Evolutionary conservation across 1,139 yeast genomes (phyloP).

Genomic region (Candida gigantensis): DNA sequence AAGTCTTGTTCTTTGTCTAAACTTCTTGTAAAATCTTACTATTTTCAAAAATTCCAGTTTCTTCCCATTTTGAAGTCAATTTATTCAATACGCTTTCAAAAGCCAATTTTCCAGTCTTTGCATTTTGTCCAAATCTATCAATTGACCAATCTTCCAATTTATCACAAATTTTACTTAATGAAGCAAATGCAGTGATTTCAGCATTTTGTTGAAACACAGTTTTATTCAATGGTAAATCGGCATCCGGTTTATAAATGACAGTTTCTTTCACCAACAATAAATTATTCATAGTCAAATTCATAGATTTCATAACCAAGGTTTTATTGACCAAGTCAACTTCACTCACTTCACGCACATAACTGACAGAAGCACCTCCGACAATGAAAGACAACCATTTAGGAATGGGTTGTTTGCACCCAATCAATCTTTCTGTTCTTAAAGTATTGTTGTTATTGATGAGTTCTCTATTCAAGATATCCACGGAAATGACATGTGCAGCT

Average conservation of each 20-base stretch:
- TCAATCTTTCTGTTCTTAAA: constrained; percentile 79
- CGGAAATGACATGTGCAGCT: constrained; percentile 93
- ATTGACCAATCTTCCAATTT: constrained; percentile 92
- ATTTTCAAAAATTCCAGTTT: constrained; percentile 41
- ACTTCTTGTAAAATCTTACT: constrained; percentile 35
- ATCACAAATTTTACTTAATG: constrained; percentile 68
- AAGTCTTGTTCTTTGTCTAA: no score
- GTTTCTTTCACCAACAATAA: constrained; percentile 81
- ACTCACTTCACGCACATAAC: constrained; percentile 87
- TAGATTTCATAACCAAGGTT: constrained; percentile 78
- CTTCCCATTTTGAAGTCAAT: constrained; percentile 54
- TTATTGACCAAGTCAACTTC: constrained; percentile 70
- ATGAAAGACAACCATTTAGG: constrained; percentile 78
- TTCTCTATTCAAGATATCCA: constrained; percentile 79
- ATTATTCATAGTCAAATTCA: constrained; percentile 80
- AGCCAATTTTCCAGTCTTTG: constrained; percentile 75
- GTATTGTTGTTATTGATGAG: constrained; percentile 55
- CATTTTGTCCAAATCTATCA: constrained; percentile 86
- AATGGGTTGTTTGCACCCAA: constrained; percentile 85
- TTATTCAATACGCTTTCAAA: constrained; percentile 74
- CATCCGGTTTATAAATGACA: constrained; percentile 75
- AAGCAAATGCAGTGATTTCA: constrained; percentile 82
- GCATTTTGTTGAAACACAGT: constrained; percentile 83
- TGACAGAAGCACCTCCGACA: constrained; percentile 72
- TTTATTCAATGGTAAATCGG: constrained; percentile 41